Conservation (phyloP, 1,284 basidiomycete genomes). For the Irpex sp. region DNA sequence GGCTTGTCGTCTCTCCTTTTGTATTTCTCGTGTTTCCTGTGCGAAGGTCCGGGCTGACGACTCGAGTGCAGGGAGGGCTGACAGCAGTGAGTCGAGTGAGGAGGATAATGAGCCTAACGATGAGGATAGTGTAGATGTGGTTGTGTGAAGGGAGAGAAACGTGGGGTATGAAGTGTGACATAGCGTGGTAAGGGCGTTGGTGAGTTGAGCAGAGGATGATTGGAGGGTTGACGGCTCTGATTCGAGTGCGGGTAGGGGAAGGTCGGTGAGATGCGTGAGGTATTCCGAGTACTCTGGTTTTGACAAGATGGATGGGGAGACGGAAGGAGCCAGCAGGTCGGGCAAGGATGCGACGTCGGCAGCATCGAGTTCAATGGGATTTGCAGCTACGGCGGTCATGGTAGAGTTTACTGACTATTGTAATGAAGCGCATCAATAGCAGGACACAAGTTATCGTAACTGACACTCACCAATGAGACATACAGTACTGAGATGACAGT, state of each 20-base stretch:
- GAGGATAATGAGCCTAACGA: slow-evolving; percentile 63
- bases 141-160: slow-evolving; percentile 79
- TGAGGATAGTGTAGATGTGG: slow-evolving; percentile 62
- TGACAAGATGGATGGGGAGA: slow-evolving; percentile 12
- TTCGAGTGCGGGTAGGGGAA: slow-evolving; percentile 62
- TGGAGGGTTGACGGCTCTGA: slow-evolving; percentile 72
- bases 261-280: slow-evolving; percentile 59
- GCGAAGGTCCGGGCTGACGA: slow-evolving; percentile 64
- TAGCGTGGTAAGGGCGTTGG: slow-evolving; percentile 82
- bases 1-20: slow-evolving; percentile 68
- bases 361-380: background rate
- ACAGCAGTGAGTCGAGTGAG: slow-evolving; percentile 66
- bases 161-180: slow-evolving; percentile 88
- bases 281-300: slow-evolving; percentile 38
- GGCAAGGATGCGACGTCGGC: background rate
- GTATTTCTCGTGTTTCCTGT: slow-evolving; percentile 50
- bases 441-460: background rate
- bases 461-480: background rate
- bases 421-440: background rate
- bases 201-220: slow-evolving; percentile 79
- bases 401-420: background rate
- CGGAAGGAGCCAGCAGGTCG: slow-evolving; percentile 5
- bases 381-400: background rate
- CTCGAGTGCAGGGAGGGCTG: slow-evolving; percentile 71
- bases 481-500: no score